phyloP scores from a whole-genome alignment of 2,329 filamentous ascomycete genomes.

The Neonectria coccinea region DNA sequence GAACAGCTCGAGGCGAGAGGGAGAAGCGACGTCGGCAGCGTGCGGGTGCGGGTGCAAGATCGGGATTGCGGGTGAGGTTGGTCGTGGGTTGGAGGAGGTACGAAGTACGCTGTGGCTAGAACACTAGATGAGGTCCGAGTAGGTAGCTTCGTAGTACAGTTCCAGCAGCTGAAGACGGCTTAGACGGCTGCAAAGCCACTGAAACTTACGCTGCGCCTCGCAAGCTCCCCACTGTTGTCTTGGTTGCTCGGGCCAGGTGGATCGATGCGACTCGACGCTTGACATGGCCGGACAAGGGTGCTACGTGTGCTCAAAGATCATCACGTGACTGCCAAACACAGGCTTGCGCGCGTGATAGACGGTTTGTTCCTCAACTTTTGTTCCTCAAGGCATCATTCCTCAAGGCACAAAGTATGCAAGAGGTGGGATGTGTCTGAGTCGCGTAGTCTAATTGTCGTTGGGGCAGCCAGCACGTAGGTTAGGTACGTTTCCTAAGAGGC shows the following conservation, averaged over 20 bases:
- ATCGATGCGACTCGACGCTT: conserved; percentile 23
- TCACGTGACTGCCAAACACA: conserved; percentile 35
- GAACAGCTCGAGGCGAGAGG: conserved; percentile 14
- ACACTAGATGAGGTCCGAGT: conserved; percentile 15
- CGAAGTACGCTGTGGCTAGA: conserved; percentile 32
- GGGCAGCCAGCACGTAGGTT: background rate
- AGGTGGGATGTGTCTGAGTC: too few relatives aligned
- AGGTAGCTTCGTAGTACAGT: conserved; percentile 18
- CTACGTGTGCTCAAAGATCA: conserved; percentile 23
- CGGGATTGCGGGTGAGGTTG: conserved; percentile 35
- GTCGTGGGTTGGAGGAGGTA: conserved; percentile 39
- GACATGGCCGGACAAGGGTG: conserved; percentile 26
- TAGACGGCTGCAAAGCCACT: conserved; percentile 36
- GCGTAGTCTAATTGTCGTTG: too few relatives aligned
- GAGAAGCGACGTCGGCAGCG: conserved; percentile 13
- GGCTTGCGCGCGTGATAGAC: too few relatives aligned
- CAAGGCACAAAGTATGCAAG: too few relatives aligned
- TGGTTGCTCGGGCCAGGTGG: conserved; percentile 18
- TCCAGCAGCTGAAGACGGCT: conserved; percentile 19
- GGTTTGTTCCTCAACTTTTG: too few relatives aligned
- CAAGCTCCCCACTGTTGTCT: conserved; percentile 35
- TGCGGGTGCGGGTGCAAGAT: conserved; percentile 23
- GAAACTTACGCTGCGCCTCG: conserved; percentile 43
- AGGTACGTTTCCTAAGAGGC: too few relatives aligned
- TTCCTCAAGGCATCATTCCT: too few relatives aligned